A percentile compares a stretch with the other conserved stretches of the same genome.
phyloP scores from a whole-genome alignment of 441 rosid species.

The Adansonia madagascariensis region DNA sequence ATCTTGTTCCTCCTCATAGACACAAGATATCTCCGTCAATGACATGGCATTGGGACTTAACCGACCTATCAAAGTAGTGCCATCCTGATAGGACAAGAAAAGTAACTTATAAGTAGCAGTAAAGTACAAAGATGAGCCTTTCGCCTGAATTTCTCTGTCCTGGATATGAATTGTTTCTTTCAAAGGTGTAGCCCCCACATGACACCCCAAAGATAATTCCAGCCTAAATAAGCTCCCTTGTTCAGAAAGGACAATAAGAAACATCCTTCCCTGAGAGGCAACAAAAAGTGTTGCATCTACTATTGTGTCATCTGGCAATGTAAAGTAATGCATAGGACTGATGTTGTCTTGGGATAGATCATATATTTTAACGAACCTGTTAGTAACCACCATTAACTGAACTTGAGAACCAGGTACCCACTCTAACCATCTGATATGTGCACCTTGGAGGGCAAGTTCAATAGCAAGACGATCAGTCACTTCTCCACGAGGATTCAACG shows the following conservation, averaged over 20 bases:
- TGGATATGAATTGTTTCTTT: slow-evolving; percentile 69
- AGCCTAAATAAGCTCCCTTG: slow-evolving; percentile 79
- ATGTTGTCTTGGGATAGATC: slow-evolving; percentile 97
- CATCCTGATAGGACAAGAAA: slow-evolving; percentile 86
- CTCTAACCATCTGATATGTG: slow-evolving; percentile 81
- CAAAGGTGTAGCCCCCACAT: slow-evolving; percentile 88
- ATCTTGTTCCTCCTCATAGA: slow-evolving; percentile 85
- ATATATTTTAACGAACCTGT: slow-evolving; percentile 91
- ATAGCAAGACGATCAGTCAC: slow-evolving; percentile 97
- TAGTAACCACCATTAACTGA: slow-evolving; percentile 91
- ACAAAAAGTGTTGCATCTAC: slow-evolving; percentile 85
- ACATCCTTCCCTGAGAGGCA: slow-evolving; percentile 83
- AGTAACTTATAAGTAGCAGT: slow-evolving; percentile 80
- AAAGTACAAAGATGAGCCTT: slow-evolving; percentile 89
- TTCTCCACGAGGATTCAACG: slow-evolving; percentile 95
- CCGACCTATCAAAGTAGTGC: slow-evolving; percentile 80
- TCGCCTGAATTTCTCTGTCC: slow-evolving; percentile 68
- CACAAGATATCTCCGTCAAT: slow-evolving; percentile 67
- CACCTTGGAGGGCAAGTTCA: slow-evolving; percentile 97
- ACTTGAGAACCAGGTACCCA: slow-evolving; percentile 99
- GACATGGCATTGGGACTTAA: slow-evolving; percentile 71
- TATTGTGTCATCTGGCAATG: slow-evolving; percentile 78
- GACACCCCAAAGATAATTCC: slow-evolving; percentile 74
- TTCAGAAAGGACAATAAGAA: slow-evolving; percentile 92
- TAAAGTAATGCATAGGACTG: slow-evolving; percentile 93